A percentile compares a stretch with the other conserved stretches of the same genome.
These are phyloP conservation scores for Hirsutella thompsonii DNA, from an alignment of 2,329 filamentous ascomycete species.

Conservation along the genomic window DNA sequence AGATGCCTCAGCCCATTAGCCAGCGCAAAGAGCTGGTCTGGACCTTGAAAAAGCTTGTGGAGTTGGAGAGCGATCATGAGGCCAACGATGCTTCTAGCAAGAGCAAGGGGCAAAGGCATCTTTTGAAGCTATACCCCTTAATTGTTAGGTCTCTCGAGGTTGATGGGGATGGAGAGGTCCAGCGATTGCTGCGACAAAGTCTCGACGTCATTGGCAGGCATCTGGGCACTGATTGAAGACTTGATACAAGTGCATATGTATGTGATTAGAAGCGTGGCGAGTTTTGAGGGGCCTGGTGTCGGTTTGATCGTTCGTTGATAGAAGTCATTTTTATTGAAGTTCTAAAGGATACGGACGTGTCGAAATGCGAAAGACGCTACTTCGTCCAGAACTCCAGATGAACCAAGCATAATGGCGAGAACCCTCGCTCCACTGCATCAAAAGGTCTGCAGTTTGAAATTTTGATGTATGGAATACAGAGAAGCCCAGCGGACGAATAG, in stretches of 20 bases:
- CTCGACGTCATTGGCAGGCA: conserved; percentile 50
- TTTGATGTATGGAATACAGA: no score
- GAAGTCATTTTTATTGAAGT: no score
- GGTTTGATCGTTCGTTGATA: no score
- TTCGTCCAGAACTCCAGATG: no score
- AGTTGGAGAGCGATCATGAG: conserved; percentile 54
- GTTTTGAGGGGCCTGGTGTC: no score
- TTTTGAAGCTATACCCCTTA: conserved; percentile 70
- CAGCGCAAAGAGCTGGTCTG: conserved; percentile 70
- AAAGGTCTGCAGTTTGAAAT: no score
- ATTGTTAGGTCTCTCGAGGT: conserved; percentile 48
- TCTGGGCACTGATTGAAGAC: conserved; percentile 11
- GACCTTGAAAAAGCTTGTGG: conserved; percentile 52
- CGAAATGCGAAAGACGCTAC: no score
- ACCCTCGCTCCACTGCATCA: no score
- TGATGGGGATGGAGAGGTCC: conserved; percentile 46
- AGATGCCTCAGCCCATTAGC: conserved; percentile 75
- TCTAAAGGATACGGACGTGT: no score
- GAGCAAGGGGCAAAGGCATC: conserved; percentile 55
- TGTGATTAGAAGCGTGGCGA: not conserved
- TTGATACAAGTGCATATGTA: not conserved
- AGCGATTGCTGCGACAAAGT: conserved; percentile 43
- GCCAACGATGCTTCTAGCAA: conserved; percentile 51
- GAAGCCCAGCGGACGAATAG: no score
- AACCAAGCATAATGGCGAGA: no score